Evolutionary conservation across 805 yeast genomes (phyloP).

Genomic region (Candida incommunis): DNA sequence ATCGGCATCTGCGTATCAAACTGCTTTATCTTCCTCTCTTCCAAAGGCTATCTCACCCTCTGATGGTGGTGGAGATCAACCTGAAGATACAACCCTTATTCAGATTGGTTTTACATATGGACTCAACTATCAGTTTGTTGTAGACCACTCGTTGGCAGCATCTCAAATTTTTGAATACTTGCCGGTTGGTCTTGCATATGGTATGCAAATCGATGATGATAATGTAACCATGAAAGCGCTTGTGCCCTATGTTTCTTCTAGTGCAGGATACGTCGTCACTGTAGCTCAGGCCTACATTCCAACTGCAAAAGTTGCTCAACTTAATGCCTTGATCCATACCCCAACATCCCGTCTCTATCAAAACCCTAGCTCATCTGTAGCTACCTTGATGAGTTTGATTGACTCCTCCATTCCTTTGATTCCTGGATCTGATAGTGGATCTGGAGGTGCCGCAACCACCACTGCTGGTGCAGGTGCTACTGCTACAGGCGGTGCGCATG

Average conservation of each 20-base stretch:
- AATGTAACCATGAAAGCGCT: conserved; percentile 50
- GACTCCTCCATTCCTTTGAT: conserved; percentile 49
- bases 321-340: conserved; percentile 37
- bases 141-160: conserved; percentile 53
- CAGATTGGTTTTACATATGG: conserved; percentile 67
- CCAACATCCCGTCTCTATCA: conserved; percentile 44
- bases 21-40: neutral
- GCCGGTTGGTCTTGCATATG: conserved; percentile 56
- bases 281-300: conserved; percentile 86
- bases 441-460: conserved; percentile 6
- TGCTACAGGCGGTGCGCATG: conserved; percentile 6
- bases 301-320: conserved; percentile 28
- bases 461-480: conserved; percentile 8
- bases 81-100: conserved; percentile 39
- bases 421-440: conserved; percentile 7
- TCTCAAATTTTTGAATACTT: conserved; percentile 78
- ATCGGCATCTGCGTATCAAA: neutral
- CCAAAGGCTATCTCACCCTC: neutral
- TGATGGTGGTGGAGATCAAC: neutral
- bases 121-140: conserved; percentile 77
- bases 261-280: conserved; percentile 55
- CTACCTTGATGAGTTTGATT: conserved; percentile 49
- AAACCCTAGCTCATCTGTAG: conserved; percentile 40
- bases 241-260: conserved; percentile 50
- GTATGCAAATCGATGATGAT: conserved; percentile 32